A percentile compares a stretch with the other conserved stretches of the same genome.
Conservation (phyloP, 768 basidiomycete species). For the Leccinum aurantiacum region DNA sequence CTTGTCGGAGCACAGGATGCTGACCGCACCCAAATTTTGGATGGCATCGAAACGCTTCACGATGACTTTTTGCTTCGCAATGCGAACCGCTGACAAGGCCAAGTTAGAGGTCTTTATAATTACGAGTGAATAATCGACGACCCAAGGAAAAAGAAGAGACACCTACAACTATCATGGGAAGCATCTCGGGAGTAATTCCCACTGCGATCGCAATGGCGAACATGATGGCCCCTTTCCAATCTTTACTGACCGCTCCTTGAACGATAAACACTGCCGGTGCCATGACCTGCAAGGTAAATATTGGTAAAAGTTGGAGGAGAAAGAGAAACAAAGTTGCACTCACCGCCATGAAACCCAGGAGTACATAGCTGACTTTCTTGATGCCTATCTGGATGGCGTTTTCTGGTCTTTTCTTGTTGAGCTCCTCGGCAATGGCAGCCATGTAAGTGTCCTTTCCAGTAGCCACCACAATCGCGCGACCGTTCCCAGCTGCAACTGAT, state of each 20-base stretch:
- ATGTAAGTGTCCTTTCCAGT: conserved; percentile 36
- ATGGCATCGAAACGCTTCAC: conserved; percentile 63
- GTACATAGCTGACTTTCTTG: conserved; percentile 34
- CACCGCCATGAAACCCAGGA: conserved; percentile 33
- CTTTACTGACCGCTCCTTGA: conserved; percentile 33
- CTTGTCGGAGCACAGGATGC: conserved; percentile 59
- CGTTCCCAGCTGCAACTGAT: conserved; percentile 35
- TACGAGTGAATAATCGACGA: conserved; percentile 16
- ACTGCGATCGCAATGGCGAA: conserved; percentile 33
- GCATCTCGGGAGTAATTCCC: conserved; percentile 35
- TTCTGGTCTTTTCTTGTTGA: conserved; percentile 32
- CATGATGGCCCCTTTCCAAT: conserved; percentile 34
- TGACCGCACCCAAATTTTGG: conserved; percentile 59
- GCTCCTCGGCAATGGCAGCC: conserved; percentile 37
- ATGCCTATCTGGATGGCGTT: conserved; percentile 36
- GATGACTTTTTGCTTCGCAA: conserved; percentile 59
- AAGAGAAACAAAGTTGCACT: conserved; percentile 1
- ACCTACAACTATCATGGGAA: conserved; percentile 35
- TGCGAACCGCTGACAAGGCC: conserved; percentile 54
- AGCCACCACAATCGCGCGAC: conserved; percentile 30
- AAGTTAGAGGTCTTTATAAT: conserved; percentile 58
- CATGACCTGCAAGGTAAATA: conserved; percentile 23
- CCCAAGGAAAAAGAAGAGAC: not conserved
- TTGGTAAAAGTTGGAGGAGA: not conserved
- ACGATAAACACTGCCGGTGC: conserved; percentile 31